Base-by-base conservation (phyloP, 2,329 filamentous ascomycete species). In the Epichloe festucae region DNA sequence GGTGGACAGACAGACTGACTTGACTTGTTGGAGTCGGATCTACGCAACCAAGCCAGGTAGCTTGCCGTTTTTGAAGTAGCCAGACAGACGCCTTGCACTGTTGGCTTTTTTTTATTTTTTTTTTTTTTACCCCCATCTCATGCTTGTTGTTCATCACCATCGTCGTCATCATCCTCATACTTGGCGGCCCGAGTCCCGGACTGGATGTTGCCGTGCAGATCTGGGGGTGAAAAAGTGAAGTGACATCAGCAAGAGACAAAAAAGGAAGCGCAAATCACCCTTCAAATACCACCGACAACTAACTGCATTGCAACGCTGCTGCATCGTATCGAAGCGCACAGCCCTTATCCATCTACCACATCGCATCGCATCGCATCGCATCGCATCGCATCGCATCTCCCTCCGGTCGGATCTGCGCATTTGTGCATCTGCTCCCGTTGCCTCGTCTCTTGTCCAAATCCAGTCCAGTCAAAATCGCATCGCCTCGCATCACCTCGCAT, bases 241-340 rank as follows among this genome's bases (percentile, higher is more conserved):
- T 46, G 49, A 46, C 47, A 48, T 49, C 51, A 46, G 42, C 41
- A 38, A 45, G 46, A 39, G 21, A 41, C 21, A 45, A 17, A 45
- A 44, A 39, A 11, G 23, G 15, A 40, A 51, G 23, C 19, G 45
- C 17, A 35, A 48, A 38, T 10, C 31, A 21, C 36, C 12, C 12
- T 14, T 39, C 36, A 39, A 39, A 27, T 5, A 36, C 8, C 40
- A 38, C 11, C 27, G 17, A 19, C 34, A 14, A 43, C 38, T 14
- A 14, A 43, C 38, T 14, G 38, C 43, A 21, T 36, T 39, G 27
- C 50, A n/a, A 42, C 50, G 19, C 34, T 48, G 34, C 17, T 17
- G 35, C 39, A 44, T 34, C 27, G 17, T 10, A 40, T 31, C 27
- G 12, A n/a, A 35, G 21, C 36, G 3, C 21, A 49, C n/a, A 15